phyloP scores from a whole-genome alignment of 345 rosid genomes.

The Lepidium sativum region DNA sequence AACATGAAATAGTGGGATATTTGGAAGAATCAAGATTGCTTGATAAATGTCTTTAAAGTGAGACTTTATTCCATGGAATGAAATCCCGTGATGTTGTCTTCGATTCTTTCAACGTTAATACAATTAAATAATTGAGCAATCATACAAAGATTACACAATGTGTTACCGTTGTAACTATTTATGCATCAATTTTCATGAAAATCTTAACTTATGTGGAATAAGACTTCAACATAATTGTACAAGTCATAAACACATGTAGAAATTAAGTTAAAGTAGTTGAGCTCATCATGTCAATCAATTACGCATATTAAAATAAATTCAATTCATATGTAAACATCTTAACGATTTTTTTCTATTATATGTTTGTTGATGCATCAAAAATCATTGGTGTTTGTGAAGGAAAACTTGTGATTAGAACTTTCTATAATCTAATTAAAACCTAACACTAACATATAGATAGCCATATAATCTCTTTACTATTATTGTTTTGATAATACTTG shows the following conservation, averaged over 20 bases:
- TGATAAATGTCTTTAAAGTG: neutral
- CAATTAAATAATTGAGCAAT: neutral
- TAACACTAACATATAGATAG: no score
- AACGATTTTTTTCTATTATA: neutral
- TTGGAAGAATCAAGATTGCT: conserved; percentile 17
- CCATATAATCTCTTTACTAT: no score
- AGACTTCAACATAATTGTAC: neutral
- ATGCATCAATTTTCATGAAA: neutral
- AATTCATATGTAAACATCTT: neutral
- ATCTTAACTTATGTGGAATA: neutral
- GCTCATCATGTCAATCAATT: neutral
- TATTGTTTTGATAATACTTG: neutral
- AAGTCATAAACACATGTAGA: neutral
- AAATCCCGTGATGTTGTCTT: conserved; percentile 22
- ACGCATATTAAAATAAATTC: neutral
- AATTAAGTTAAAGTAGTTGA: neutral
- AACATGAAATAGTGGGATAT: neutral
- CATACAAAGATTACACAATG: neutral
- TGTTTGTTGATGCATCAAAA: neutral
- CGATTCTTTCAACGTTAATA: conserved; percentile 3
- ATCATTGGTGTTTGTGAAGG: neutral
- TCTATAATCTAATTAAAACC: neutral
- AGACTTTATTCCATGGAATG: conserved; percentile 22
- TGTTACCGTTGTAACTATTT: neutral
- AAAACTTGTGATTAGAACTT: neutral